phyloP scores from a whole-genome alignment of 805 yeast species.

The Grigorovia humatica region DNA sequence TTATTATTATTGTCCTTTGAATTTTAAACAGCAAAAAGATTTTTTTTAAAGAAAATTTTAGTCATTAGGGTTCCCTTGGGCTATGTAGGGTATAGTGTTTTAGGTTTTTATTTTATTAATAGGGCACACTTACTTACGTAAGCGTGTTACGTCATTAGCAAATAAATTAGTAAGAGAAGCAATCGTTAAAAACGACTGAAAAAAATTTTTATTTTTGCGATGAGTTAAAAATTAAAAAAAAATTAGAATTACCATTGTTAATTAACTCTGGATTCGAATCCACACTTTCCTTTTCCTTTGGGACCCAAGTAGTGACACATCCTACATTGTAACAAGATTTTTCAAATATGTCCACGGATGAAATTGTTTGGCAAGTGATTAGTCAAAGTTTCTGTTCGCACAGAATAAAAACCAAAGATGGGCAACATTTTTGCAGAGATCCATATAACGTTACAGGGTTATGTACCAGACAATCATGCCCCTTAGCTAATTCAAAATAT shows the following conservation, averaged over 20 bases:
- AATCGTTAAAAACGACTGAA: slow-evolving; percentile 3
- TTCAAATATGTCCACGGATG: slow-evolving; percentile 40
- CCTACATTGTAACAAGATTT: too few relatives aligned
- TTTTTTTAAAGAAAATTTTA: too few relatives aligned
- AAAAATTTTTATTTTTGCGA: slow-evolving; percentile 3
- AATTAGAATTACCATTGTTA: too few relatives aligned
- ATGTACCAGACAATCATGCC: slow-evolving; percentile 90
- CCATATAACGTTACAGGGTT: slow-evolving; percentile 94
- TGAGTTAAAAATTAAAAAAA: background rate
- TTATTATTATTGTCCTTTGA: background rate
- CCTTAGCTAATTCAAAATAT: slow-evolving; percentile 86
- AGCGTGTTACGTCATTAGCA: too few relatives aligned
- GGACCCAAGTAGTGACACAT: too few relatives aligned
- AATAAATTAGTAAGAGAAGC: too few relatives aligned
- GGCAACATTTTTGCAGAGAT: slow-evolving; percentile 87
- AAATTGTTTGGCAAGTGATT: slow-evolving; percentile 95
- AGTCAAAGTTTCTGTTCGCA: slow-evolving; percentile 93
- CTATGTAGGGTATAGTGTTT: background rate
- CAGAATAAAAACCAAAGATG: slow-evolving; percentile 79
- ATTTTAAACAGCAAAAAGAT: too few relatives aligned
- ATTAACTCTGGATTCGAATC: too few relatives aligned
- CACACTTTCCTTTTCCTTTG: too few relatives aligned
- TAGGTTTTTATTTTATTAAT: too few relatives aligned
- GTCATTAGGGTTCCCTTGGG: background rate
- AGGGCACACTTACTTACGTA: too few relatives aligned